Base-by-base conservation (phyloP, 345 rosid species). In the Eucalyptus melliodora region DNA sequence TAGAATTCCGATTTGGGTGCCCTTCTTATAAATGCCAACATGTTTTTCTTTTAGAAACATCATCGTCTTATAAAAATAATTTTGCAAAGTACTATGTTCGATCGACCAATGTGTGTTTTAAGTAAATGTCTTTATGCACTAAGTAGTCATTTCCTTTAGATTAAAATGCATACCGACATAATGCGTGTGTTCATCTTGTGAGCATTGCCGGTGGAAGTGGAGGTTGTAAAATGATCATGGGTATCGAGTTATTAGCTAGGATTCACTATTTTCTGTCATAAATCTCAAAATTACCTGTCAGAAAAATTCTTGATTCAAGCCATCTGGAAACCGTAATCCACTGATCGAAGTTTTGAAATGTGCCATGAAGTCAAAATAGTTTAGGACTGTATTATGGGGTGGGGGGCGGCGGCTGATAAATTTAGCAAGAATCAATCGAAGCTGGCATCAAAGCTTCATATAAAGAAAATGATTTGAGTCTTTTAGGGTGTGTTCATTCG, bases 401-500 rank as follows among this genome's bases (percentile, higher is more conserved):
- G 44, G 82, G 1, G 24, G 23, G 24, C 4, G 82, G 82, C 1
- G 82, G 82, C 44, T 16, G 6, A 72, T 34, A 10, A 34, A 34
- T 40, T 69, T 17, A 1, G 81, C 44, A 69, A 69, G 1, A 69
- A 69, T 69, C 2, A n/a, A n/a, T 65, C 37, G 17, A n/a, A 15
- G 21, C 21, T 65, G 37, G 77, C 77, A 31, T 15, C 2, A n/a
- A 13, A 8, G 11, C 21, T 65, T 65, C 11, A 8, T 8, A 15
- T 65, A n/a, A 14, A 65, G 62, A 65, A 65, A 7, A 65, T 65
- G 77, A 65, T 65, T n/a, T 3, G 69, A 62, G 1, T 62, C 5
- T 53, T 53, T 19, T 19, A 17, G 59, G 55, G 9, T 1, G 24
- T 1, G 2, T 56, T 23, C 9, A 24, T 24, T 24, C 0, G 1